Percentiles rank a stretch among this genome's conserved stretches.
These are phyloP conservation scores for Coniochaeta hoffmannii DNA, from an alignment of 2,329 filamentous ascomycete species.

Conservation along the genomic window DNA sequence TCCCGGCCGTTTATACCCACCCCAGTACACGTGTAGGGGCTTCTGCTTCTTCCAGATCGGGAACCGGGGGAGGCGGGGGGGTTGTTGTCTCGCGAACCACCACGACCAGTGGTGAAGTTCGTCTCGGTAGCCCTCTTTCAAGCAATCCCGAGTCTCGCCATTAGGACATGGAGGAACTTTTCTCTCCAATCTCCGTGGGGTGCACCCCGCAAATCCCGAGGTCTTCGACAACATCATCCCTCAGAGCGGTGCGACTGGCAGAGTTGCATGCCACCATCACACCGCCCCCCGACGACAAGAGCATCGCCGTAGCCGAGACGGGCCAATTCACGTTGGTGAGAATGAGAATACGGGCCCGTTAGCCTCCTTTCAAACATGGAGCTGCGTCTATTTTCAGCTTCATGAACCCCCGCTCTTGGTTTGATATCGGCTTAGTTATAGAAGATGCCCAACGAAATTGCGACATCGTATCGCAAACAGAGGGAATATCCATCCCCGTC, in stretches of 20 bases:
- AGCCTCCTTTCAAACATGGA: neutral
- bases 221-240: neutral
- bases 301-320: neutral
- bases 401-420: neutral
- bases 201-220: neutral
- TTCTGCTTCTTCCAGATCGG: constrained; percentile 4
- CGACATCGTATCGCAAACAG: neutral
- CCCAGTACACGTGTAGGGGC: neutral
- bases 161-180: neutral
- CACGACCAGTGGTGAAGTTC: constrained; percentile 4
- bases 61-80: no score
- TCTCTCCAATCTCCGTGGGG: constrained; percentile 2
- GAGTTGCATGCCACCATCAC: neutral
- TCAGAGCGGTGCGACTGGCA: neutral
- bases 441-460: neutral
- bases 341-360: neutral
- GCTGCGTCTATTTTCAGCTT: neutral
- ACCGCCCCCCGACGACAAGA: neutral
- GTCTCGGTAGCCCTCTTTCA: constrained; percentile 15
- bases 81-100: constrained; percentile 3
- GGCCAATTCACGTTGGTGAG: neutral
- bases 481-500: neutral
- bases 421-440: neutral
- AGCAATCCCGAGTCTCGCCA: constrained; percentile 14
- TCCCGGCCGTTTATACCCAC: neutral